Conservation (phyloP, 2,329 filamentous ascomycete species). For the Purpureocillium lavendulum region DNA sequence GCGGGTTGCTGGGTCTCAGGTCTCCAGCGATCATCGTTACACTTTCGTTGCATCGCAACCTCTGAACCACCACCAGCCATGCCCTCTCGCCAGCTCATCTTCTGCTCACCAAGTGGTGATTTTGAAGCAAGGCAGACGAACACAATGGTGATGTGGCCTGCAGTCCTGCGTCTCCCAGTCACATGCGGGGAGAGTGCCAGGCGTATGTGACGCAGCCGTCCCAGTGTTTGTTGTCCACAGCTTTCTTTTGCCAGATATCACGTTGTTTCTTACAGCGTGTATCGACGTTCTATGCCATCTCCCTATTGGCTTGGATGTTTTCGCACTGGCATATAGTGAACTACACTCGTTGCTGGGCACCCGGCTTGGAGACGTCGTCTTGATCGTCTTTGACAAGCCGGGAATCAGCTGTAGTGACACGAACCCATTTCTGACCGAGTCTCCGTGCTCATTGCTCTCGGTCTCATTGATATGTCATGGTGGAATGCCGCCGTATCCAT, state of each 20-base stretch:
- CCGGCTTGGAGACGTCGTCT: slow-evolving; percentile 46
- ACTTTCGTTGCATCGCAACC: no score
- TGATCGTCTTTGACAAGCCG: slow-evolving; percentile 42
- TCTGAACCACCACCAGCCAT: no score
- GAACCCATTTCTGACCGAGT: background rate
- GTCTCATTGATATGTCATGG: no score
- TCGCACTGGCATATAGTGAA: slow-evolving; percentile 47
- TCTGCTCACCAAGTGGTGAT: no score
- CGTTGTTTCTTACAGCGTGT: slow-evolving; percentile 21
- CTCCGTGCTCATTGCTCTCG: no score
- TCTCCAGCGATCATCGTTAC: no score
- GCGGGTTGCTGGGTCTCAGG: background rate
- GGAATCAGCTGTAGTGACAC: slow-evolving; percentile 55
- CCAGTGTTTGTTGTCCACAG: slow-evolving; percentile 1
- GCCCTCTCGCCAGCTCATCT: no score
- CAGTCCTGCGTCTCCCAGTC: no score
- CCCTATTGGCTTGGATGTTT: slow-evolving; percentile 43
- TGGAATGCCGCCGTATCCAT: no score
- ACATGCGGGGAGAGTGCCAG: background rate
- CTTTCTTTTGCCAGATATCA: slow-evolving; percentile 24
- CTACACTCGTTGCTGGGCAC: slow-evolving; percentile 47
- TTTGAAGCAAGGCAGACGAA: no score
- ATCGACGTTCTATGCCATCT: slow-evolving; percentile 41
- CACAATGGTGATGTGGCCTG: no score
- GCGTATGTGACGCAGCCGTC: background rate